phyloP scores from a whole-genome alignment of 148 eudicot species.

The Diospyros kaki region DNA sequence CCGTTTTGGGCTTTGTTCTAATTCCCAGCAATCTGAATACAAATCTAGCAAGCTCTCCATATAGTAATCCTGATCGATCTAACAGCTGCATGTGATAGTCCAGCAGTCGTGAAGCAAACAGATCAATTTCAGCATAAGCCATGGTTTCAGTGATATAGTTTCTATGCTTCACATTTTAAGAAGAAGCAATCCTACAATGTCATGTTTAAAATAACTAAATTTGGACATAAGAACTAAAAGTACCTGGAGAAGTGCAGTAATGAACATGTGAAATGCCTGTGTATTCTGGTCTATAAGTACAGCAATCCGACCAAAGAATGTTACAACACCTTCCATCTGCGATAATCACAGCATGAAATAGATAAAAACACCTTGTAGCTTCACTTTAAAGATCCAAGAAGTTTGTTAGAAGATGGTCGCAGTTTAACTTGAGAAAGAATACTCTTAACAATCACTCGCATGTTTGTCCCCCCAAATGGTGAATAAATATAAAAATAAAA shows the following conservation, averaged over 20 bases:
- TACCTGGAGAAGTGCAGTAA: conserved; percentile 93
- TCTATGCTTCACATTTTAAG: too few species aligned
- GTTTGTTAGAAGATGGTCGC: neutral
- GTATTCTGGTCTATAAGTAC: conserved; percentile 90
- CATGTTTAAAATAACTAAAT: conserved; percentile 1
- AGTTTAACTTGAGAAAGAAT: neutral
- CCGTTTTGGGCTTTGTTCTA: conserved; percentile 50
- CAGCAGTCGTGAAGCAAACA: too few species aligned
- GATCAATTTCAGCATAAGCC: too few species aligned
- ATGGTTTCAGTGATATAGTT: too few species aligned
- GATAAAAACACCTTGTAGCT: too few species aligned
- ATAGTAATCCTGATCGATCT: conserved; percentile 79
- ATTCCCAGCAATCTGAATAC: conserved; percentile 73
- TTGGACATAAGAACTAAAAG: conserved; percentile 5
- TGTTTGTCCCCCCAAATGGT: neutral
- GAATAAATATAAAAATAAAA: neutral
- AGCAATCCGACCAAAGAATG: conserved; percentile 82
- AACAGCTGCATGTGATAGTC: conserved; percentile 9
- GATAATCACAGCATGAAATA: neutral
- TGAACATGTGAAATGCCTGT: conserved; percentile 89
- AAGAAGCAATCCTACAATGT: neutral
- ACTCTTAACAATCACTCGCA: neutral
- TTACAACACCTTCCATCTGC: conserved; percentile 94
- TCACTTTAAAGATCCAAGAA: neutral
- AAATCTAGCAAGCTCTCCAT: conserved; percentile 96